Percentiles rank a stretch among this genome's conserved stretches.
Conservation (phyloP, 257 asterid species). For the Solanum sejunctum region DNA sequence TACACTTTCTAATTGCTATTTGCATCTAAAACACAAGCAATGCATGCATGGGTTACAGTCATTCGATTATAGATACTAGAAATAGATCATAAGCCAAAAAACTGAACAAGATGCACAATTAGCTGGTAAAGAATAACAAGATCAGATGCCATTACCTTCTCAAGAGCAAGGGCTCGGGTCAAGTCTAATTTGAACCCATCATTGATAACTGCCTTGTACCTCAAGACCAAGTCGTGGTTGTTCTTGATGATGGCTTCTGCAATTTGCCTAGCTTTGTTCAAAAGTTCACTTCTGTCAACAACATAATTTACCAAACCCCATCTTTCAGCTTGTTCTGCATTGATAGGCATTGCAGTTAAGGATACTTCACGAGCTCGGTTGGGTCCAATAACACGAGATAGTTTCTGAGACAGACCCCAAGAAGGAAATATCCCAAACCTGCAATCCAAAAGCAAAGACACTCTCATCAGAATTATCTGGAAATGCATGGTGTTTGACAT, state of each 20-base stretch:
- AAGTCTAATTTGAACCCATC: constrained; percentile 77
- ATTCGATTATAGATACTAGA: neutral
- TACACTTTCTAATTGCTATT: neutral
- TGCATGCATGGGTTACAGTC: neutral
- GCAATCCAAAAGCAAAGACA: neutral
- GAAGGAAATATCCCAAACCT: constrained; percentile 99
- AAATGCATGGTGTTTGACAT: neutral
- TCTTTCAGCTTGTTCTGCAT: constrained; percentile 81
- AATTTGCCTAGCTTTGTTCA: constrained; percentile 59
- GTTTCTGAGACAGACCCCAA: constrained; percentile 98
- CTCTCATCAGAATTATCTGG: neutral
- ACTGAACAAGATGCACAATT: neutral
- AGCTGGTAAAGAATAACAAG: neutral
- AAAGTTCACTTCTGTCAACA: constrained; percentile 55
- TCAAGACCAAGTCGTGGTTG: constrained; percentile 64
- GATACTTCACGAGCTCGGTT: constrained; percentile 82
- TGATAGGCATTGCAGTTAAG: constrained; percentile 52
- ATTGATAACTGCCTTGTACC: constrained; percentile 71
- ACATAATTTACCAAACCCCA: constrained; percentile 96
- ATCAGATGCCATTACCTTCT: constrained; percentile 47
- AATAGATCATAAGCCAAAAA: neutral
- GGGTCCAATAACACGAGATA: constrained; percentile 77
- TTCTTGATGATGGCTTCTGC: constrained; percentile 86
- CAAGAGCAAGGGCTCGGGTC: constrained; percentile 64
- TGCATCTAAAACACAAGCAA: neutral